Evolutionary conservation across 2,329 filamentous ascomycete species (phyloP).

Genomic region (Fusarium acutatum): DNA sequence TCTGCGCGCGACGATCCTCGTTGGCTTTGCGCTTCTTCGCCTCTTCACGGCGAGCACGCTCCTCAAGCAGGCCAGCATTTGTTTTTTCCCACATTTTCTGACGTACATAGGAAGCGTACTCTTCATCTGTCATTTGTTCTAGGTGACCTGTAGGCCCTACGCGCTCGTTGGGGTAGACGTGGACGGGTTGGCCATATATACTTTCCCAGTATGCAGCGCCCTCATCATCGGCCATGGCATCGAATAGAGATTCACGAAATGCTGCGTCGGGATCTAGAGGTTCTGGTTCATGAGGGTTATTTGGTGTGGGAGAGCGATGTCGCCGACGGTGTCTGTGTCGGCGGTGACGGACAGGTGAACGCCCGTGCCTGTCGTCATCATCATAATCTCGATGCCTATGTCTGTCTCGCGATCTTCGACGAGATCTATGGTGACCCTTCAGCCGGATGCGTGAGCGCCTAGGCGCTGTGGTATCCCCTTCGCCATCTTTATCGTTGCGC

Average conservation of each 20-base stretch:
- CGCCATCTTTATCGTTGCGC: slow-evolving; percentile 25
- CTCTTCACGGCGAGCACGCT: slow-evolving; percentile 70
- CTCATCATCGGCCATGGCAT: slow-evolving; percentile 96
- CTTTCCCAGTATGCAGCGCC: slow-evolving; percentile 94
- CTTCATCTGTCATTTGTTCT: slow-evolving; percentile 90
- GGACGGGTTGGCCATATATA: slow-evolving; percentile 96
- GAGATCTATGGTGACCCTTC: slow-evolving; percentile 43
- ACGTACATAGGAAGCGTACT: slow-evolving; percentile 88
- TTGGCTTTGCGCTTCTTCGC: slow-evolving; percentile 60
- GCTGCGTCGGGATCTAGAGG: slow-evolving; percentile 74
- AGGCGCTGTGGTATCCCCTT: slow-evolving; percentile 38
- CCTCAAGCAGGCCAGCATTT: slow-evolving; percentile 82
- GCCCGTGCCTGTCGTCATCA: slow-evolving; percentile 30
- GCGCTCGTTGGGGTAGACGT: slow-evolving; percentile 71
- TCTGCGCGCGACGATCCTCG: slow-evolving; percentile 58
- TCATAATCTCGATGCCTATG: slow-evolving; percentile 26
- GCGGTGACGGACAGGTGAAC: slow-evolving; percentile 43
- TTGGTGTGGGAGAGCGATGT: slow-evolving; percentile 55
- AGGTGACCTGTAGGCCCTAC: slow-evolving; percentile 63
- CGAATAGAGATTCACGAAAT: slow-evolving; percentile 94
- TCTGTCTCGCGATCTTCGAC: slow-evolving; percentile 37
- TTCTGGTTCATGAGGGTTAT: slow-evolving; percentile 56
- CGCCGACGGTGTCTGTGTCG: slow-evolving; percentile 46
- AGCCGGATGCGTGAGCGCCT: slow-evolving; percentile 47
- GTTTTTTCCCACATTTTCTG: slow-evolving; percentile 96